These are phyloP conservation scores for Urochloa ruziziensis DNA, from an alignment of 176 grass and related monocot species.

Conservation along the genomic window DNA sequence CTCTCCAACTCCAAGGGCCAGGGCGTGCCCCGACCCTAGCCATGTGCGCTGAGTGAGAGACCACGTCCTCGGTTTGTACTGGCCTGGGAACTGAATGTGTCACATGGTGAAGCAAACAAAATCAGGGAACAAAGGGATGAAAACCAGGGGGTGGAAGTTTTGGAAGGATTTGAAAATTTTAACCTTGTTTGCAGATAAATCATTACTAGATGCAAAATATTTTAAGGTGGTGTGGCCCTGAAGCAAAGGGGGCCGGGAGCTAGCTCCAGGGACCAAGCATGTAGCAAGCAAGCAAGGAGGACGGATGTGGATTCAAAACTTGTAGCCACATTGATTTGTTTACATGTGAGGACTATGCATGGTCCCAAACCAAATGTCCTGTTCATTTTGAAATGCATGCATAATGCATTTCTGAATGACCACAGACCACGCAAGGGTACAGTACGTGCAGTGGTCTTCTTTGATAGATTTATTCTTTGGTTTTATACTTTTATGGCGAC, in stretches of 20 bases:
- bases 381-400: not conserved
- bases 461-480: not conserved
- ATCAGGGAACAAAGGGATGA: not conserved
- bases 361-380: slow-evolving; percentile 13
- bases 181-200: not conserved
- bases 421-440: not conserved
- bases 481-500: not conserved
- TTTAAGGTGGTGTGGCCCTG: not conserved
- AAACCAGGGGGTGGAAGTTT: not conserved
- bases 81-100: slow-evolving; percentile 1
- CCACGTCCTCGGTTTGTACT: slow-evolving; percentile 4
- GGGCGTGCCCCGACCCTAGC: not conserved
- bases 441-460: not conserved
- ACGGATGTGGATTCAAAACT: slow-evolving; percentile 3
- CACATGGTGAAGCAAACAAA: slow-evolving; percentile 7
- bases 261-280: not conserved
- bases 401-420: not conserved
- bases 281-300: not conserved
- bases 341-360: not conserved
- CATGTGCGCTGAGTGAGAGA: slow-evolving; percentile 19
- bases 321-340: not conserved
- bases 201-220: not conserved
- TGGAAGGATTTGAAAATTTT: not conserved
- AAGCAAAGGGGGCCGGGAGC: not conserved
- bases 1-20: not conserved